Evolutionary conservation across 495 filamentous ascomycete species (phyloP).

Genomic region (Corynascus novoguineensis): DNA sequence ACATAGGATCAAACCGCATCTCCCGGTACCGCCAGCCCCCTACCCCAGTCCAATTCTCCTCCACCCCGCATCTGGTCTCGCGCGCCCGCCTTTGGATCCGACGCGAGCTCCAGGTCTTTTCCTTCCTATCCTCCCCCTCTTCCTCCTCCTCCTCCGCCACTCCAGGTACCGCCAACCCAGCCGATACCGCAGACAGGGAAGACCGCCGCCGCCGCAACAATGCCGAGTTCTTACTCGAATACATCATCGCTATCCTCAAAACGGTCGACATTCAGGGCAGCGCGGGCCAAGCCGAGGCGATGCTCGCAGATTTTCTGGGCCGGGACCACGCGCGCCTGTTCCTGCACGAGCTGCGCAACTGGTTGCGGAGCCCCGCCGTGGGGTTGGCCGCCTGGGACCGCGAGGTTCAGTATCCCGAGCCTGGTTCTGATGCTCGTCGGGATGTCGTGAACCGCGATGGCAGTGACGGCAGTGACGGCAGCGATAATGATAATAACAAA

Average conservation of each 20-base stretch:
- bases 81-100: slow-evolving; percentile 85
- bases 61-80: slow-evolving; percentile 62
- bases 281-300: slow-evolving; percentile 71
- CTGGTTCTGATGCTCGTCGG: neutral
- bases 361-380: slow-evolving; percentile 72
- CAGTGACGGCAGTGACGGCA: neutral
- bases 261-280: slow-evolving; percentile 85
- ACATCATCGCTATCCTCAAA: slow-evolving; percentile 81
- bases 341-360: slow-evolving; percentile 75
- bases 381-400: slow-evolving; percentile 73
- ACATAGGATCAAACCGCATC: slow-evolving; percentile 67
- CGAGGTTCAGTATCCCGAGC: slow-evolving; percentile 63
- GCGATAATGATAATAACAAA: neutral
- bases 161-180: slow-evolving; percentile 22
- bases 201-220: slow-evolving; percentile 57
- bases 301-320: slow-evolving; percentile 82
- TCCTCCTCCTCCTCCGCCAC: slow-evolving; percentile 8
- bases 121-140: slow-evolving; percentile 49
- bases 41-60: slow-evolving; percentile 59
- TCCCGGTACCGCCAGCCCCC: slow-evolving; percentile 75
- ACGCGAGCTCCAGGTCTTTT: slow-evolving; percentile 82
- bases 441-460: neutral
- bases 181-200: slow-evolving; percentile 48
- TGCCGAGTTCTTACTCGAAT: slow-evolving; percentile 85
- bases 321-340: slow-evolving; percentile 72